A percentile compares a stretch with the other conserved stretches of the same genome.
phyloP scores from a whole-genome alignment of 1,284 basidiomycete species.

The Apiotrichum domesticum region DNA sequence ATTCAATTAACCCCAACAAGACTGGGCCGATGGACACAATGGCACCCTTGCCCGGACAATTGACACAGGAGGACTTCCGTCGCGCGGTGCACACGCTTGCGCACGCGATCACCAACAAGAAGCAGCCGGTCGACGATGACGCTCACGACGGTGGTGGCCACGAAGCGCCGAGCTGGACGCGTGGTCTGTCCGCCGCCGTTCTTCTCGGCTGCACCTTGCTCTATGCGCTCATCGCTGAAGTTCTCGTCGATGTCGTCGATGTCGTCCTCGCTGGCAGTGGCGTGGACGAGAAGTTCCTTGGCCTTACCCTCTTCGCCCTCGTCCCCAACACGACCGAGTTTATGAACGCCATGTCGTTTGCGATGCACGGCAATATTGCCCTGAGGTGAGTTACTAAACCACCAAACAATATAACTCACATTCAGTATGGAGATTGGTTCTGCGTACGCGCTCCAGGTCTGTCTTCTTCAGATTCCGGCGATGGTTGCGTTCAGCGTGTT shows the following conservation, averaged over 20 bases:
- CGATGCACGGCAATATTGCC: slow-evolving; percentile 94
- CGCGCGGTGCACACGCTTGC: slow-evolving; percentile 76
- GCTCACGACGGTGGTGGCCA: slow-evolving; percentile 65
- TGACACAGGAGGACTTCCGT: slow-evolving; percentile 81
- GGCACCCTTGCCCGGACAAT: slow-evolving; percentile 53
- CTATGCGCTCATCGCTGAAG: slow-evolving; percentile 95
- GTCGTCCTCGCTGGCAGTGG: slow-evolving; percentile 88
- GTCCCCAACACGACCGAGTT: slow-evolving; percentile 99
- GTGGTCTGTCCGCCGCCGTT: slow-evolving; percentile 77
- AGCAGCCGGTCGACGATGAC: slow-evolving; percentile 6
- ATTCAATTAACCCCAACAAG: slow-evolving; percentile 53
- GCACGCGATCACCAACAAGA: slow-evolving; percentile 47
- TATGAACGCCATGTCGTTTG: slow-evolving; percentile 99
- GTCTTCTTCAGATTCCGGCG: slow-evolving; percentile 92
- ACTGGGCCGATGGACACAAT: slow-evolving; percentile 36
- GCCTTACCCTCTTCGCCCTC: slow-evolving; percentile 91
- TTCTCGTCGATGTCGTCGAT: slow-evolving; percentile 92
- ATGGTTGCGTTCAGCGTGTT: slow-evolving; percentile 98
- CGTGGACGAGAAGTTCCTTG: slow-evolving; percentile 96
- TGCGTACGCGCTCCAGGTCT: slow-evolving; percentile 96
- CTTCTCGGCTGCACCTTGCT: slow-evolving; percentile 81
- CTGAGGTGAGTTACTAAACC: slow-evolving; percentile 59
- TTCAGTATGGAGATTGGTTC: slow-evolving; percentile 97
- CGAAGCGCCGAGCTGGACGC: slow-evolving; percentile 93
- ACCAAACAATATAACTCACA: not conserved